A percentile compares a stretch with the other conserved stretches of the same genome.
These are phyloP conservation scores for Candida verbasci DNA, from an alignment of 805 yeast species.

Conservation along the genomic window DNA sequence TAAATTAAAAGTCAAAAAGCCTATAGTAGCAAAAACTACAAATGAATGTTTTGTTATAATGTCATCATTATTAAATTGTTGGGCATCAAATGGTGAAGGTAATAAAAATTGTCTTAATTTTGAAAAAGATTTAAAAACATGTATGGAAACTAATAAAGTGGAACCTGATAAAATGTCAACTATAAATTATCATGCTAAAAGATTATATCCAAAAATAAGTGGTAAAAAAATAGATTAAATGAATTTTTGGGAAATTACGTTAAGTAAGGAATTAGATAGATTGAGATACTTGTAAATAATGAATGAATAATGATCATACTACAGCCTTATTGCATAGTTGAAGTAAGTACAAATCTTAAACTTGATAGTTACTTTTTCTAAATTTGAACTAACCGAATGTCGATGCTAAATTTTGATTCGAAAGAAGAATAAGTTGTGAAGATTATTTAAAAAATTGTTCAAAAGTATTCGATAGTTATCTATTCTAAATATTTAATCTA, in stretches of 20 bases:
- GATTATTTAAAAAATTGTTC: too few species aligned
- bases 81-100: conserved; percentile 95
- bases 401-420: too few species aligned
- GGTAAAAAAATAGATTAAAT: conserved; percentile 18
- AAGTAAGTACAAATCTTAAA: too few species aligned
- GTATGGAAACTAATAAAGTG: conserved; percentile 54
- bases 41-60: conserved; percentile 76
- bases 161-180: conserved; percentile 40
- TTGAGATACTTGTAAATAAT: too few species aligned
- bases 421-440: too few species aligned
- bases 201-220: conserved; percentile 54
- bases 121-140: conserved; percentile 66
- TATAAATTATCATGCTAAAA: conserved; percentile 52
- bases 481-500: too few species aligned
- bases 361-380: too few species aligned
- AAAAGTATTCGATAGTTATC: too few species aligned
- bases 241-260: neutral
- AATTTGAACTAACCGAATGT: too few species aligned
- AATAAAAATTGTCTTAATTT: conserved; percentile 58
- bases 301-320: too few species aligned
- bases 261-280: neutral
- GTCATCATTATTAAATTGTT: conserved; percentile 84
- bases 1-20: conserved; percentile 63
- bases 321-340: too few species aligned
- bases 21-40: conserved; percentile 42